Evolutionary conservation across 345 rosid species (phyloP).

Genomic region (Lumnitzera racemosa): DNA sequence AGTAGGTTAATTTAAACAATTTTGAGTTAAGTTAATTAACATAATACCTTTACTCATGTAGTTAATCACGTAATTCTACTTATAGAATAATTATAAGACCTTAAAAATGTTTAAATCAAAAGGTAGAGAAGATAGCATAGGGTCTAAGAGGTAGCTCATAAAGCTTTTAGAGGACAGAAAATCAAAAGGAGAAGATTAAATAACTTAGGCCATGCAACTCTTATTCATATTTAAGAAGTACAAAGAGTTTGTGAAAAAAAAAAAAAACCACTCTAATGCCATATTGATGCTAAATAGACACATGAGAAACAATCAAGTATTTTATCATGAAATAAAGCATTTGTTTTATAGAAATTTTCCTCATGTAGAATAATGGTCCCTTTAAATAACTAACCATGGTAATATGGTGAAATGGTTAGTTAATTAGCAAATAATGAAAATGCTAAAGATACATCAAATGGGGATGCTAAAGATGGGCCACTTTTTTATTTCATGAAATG

Average conservation of each 20-base stretch:
- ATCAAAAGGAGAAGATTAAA: not conserved
- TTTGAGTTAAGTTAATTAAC: no score
- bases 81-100: not conserved
- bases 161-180: slow-evolving; percentile 6
- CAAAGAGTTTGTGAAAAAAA: not conserved
- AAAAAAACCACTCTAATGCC: not conserved
- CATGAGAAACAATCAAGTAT: no score
- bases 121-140: slow-evolving; percentile 14
- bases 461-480: no score
- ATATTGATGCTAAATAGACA: not conserved
- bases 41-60: no score
- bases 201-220: not conserved
- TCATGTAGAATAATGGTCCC: no score
- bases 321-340: no score
- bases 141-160: slow-evolving; percentile 12
- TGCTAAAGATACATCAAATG: no score
- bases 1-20: not conserved
- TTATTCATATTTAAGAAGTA: not conserved
- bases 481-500: no score
- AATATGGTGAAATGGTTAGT: no score
- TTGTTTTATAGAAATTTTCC: no score
- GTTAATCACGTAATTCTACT: not conserved
- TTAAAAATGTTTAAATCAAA: not conserved
- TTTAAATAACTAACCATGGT: no score
- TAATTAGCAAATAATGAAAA: no score